Evolutionary conservation across 2,329 filamentous ascomycete species (phyloP).

Genomic region (Alternaria metachromatica): DNA sequence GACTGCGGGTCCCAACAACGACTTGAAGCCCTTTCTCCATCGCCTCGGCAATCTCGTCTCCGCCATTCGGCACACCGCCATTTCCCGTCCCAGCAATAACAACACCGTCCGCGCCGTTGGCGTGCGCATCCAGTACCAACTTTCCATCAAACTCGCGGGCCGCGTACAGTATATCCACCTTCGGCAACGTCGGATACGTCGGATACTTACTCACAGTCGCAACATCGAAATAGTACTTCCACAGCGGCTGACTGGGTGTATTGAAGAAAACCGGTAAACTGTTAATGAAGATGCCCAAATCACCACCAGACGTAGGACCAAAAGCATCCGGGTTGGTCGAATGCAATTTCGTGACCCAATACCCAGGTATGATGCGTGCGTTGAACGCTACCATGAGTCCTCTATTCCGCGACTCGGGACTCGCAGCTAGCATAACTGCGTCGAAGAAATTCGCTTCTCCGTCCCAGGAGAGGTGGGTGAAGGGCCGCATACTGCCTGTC

Average conservation of each 20-base stretch:
- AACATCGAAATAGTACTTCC: constrained; percentile 31
- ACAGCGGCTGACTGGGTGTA: constrained; percentile 28
- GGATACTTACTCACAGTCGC: constrained; percentile 16
- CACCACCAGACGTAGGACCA: constrained; percentile 28
- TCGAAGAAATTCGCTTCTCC: constrained; percentile 41
- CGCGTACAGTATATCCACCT: constrained; percentile 41
- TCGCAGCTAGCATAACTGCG: constrained; percentile 32
- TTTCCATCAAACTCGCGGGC: constrained; percentile 38
- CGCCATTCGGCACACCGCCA: constrained; percentile 28
- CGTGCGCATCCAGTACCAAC: constrained; percentile 28
- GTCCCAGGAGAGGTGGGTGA: constrained; percentile 32
- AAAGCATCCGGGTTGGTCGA: constrained; percentile 38
- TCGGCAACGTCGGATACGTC: constrained; percentile 29
- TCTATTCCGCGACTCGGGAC: constrained; percentile 25
- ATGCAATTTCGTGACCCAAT: constrained; percentile 35
- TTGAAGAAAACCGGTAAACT: constrained; percentile 36
- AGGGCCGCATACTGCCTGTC: constrained; percentile 35
- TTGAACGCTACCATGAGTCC: constrained; percentile 41
- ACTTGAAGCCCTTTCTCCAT: constrained; percentile 32
- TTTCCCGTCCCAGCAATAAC: constrained; percentile 39
- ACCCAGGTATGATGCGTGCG: constrained; percentile 33
- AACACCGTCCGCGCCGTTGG: constrained; percentile 33
- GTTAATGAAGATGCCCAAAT: constrained; percentile 36
- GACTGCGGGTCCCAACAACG: constrained; percentile 32
- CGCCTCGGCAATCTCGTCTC: constrained; percentile 25